Evolutionary conservation across 805 yeast species (phyloP).

Genomic region (Candida hungchunana): DNA sequence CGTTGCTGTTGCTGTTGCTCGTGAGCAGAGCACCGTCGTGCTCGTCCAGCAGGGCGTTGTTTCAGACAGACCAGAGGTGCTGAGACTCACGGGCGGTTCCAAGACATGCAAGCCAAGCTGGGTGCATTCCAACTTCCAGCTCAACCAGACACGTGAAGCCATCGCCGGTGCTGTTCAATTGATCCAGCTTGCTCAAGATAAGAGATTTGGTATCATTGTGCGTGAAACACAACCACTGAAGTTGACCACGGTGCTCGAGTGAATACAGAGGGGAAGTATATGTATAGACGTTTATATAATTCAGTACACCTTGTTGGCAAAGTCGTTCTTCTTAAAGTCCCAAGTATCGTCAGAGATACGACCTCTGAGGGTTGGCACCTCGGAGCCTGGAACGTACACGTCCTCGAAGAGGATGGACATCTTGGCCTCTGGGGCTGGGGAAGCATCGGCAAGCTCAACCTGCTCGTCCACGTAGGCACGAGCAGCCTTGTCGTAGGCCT

Average conservation of each 20-base stretch:
- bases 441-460: slow-evolving; percentile 87
- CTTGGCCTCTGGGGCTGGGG: slow-evolving; percentile 94
- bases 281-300: background rate
- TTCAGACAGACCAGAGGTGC: slow-evolving; percentile 46
- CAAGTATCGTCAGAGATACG: slow-evolving; percentile 95
- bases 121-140: slow-evolving; percentile 76
- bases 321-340: slow-evolving; percentile 55
- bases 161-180: slow-evolving; percentile 48
- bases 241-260: slow-evolving; percentile 15
- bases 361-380: slow-evolving; percentile 90
- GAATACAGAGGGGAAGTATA: background rate
- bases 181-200: slow-evolving; percentile 57
- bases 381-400: slow-evolving; percentile 92
- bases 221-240: slow-evolving; percentile 61
- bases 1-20: slow-evolving; percentile 55
- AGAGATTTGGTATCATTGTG: slow-evolving; percentile 62
- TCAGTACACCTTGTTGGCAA: slow-evolving; percentile 32
- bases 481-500: slow-evolving; percentile 91
- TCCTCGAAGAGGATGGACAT: slow-evolving; percentile 94
- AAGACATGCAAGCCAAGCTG: slow-evolving; percentile 71
- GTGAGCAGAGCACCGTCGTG: slow-evolving; percentile 76
- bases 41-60: slow-evolving; percentile 43
- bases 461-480: slow-evolving; percentile 95
- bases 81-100: slow-evolving; percentile 80
- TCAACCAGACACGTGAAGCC: slow-evolving; percentile 42